A percentile compares a stretch with the other conserved stretches of the same genome.
phyloP scores from a whole-genome alignment of 129 eudicot species.

The Chrysanthemum lavandulifolium region DNA sequence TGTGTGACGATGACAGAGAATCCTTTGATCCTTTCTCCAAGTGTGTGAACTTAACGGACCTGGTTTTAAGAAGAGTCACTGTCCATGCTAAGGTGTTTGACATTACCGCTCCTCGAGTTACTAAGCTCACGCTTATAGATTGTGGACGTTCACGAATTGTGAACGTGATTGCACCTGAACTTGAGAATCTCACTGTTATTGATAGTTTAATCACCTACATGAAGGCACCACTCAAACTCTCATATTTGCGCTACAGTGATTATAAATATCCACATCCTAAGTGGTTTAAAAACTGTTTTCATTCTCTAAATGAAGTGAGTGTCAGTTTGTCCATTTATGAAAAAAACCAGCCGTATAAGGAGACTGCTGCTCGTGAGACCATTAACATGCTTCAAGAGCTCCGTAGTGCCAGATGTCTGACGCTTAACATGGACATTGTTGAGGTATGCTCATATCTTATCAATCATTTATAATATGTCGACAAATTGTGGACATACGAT shows the following conservation, averaged over 20 bases:
- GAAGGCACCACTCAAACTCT: conserved; percentile 16
- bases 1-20: conserved; percentile 6
- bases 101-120: conserved; percentile 7
- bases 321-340: not conserved
- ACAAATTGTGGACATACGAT: too few relatives aligned
- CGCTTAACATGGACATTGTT: conserved; percentile 16
- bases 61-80: not conserved
- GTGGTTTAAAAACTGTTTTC: not conserved
- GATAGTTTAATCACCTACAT: not conserved
- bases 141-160: not conserved
- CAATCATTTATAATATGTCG: not conserved
- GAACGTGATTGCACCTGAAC: conserved; percentile 22
- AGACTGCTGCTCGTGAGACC: conserved; percentile 3
- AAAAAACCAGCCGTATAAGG: not conserved
- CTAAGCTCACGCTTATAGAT: not conserved
- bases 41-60: conserved; percentile 17
- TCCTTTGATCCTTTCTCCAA: conserved; percentile 14
- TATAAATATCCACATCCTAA: not conserved
- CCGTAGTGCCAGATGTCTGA: conserved; percentile 16
- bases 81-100: not conserved
- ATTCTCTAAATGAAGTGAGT: conserved; percentile 11
- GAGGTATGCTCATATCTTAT: conserved; percentile 19
- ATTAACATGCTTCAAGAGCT: conserved; percentile 21
- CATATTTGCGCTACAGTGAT: conserved; percentile 9
- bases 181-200: conserved; percentile 18